Evolutionary conservation across 2,329 filamentous ascomycete genomes (phyloP).

Genomic region (Leptographium galeiforme): DNA sequence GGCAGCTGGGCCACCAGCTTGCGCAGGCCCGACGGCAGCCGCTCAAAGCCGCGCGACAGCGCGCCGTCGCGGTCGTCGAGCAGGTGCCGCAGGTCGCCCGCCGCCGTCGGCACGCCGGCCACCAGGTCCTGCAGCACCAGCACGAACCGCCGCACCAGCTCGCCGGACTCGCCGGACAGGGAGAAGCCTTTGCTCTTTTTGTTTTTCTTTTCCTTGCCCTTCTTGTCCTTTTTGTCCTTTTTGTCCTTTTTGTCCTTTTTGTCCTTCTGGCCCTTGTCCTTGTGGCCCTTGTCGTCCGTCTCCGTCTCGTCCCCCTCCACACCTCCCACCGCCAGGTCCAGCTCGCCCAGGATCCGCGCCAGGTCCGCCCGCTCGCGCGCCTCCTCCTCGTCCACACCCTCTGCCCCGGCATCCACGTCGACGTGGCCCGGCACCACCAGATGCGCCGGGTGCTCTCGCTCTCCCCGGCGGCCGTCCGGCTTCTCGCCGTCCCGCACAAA

Average conservation of each 20-base stretch:
- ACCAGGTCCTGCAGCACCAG: slow-evolving; percentile 83
- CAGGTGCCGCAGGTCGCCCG: slow-evolving; percentile 63
- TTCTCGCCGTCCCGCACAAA: slow-evolving; percentile 13
- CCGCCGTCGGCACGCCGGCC: slow-evolving; percentile 86
- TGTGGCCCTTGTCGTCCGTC: not conserved
- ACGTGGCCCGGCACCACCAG: slow-evolving; percentile 19
- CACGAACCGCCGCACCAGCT: slow-evolving; percentile 73
- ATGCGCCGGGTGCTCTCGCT: slow-evolving; percentile 20
- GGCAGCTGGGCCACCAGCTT: slow-evolving; percentile 78
- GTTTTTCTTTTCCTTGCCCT: not conserved
- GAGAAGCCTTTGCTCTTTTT: slow-evolving; percentile 40
- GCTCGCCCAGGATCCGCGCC: slow-evolving; percentile 62
- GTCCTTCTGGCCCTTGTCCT: no score
- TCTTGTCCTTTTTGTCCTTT: not conserved
- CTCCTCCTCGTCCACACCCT: slow-evolving; percentile 20
- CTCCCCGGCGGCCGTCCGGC: no score
- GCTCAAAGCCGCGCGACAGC: slow-evolving; percentile 46
- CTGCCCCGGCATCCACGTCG: slow-evolving; percentile 17
- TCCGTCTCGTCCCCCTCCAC: slow-evolving; percentile 50
- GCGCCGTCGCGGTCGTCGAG: slow-evolving; percentile 47
- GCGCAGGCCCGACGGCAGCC: slow-evolving; percentile 66
- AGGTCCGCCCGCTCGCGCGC: slow-evolving; percentile 56
- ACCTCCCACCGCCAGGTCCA: slow-evolving; percentile 54
- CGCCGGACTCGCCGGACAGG: slow-evolving; percentile 70
- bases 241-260: not conserved